Conservation (phyloP, 208 protist species). For the Acanthamoeba healyi region DNA sequence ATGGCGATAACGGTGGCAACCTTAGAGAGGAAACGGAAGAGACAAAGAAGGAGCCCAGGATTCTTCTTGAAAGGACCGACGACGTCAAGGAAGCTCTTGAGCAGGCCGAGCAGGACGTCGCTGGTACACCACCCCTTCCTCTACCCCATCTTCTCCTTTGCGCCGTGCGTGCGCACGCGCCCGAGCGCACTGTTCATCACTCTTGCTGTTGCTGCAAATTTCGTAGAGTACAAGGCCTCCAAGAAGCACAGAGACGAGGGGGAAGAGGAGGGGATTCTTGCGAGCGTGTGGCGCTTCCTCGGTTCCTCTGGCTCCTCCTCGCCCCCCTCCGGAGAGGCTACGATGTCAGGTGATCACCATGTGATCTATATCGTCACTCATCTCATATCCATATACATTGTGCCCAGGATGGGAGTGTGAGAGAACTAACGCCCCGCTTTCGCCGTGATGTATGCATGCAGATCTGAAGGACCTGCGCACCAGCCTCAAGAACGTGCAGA, state of each 20-base stretch:
- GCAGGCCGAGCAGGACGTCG: slow-evolving; percentile 56
- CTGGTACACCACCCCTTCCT: not conserved
- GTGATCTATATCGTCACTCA: not conserved
- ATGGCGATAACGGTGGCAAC: slow-evolving; percentile 74
- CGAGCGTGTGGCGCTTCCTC: slow-evolving; percentile 36
- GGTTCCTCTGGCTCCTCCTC: not conserved
- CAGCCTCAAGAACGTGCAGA: not conserved
- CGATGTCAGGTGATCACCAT: not conserved
- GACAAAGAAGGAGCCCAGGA: not conserved
- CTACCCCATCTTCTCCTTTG: not conserved
- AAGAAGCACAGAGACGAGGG: not conserved
- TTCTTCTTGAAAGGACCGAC: slow-evolving; percentile 31
- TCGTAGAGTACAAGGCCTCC: slow-evolving; percentile 53
- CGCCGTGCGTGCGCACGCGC: not conserved
- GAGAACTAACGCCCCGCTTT: no score
- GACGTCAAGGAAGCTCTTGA: slow-evolving; percentile 36
- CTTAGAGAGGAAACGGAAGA: not conserved
- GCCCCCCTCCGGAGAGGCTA: slow-evolving; percentile 14
- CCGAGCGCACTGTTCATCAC: no score
- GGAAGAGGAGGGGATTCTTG: not conserved
- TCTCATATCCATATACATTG: no score
- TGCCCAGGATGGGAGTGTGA: no score
- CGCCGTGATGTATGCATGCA: not conserved
- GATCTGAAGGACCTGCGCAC: slow-evolving; percentile 1
- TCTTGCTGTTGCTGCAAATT: not conserved